phyloP scores from a whole-genome alignment of 176 grass and related monocot genomes.

The Oryza glumipatula region DNA sequence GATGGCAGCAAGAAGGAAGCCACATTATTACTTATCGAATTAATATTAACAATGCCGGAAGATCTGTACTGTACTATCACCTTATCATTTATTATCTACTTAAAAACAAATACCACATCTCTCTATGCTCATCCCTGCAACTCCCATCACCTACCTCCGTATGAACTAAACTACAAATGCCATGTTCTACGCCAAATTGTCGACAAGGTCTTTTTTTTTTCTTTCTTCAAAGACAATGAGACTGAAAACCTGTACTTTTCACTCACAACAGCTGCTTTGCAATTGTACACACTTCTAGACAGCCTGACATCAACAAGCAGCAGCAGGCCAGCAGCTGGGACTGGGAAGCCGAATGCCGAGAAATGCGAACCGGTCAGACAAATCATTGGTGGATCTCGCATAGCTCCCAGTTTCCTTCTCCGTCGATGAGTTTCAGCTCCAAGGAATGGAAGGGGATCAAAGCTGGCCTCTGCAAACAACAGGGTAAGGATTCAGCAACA shows the following conservation, averaged over 20 bases:
- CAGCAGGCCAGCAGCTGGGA: background rate
- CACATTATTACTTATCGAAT: background rate
- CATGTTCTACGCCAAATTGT: background rate
- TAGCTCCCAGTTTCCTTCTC: constrained; percentile 93
- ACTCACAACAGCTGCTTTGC: constrained; percentile 1
- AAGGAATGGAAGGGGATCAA: constrained; percentile 89
- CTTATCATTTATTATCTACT: background rate
- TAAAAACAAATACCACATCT: background rate
- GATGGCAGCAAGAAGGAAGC: background rate
- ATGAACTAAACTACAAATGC: constrained; percentile 12
- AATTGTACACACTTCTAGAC: constrained; percentile 2
- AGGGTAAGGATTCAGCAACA: constrained; percentile 30
- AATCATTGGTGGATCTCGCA: constrained; percentile 69
- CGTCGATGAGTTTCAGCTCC: constrained; percentile 93
- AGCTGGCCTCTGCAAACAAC: constrained; percentile 77
- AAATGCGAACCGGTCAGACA: background rate
- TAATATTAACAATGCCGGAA: background rate
- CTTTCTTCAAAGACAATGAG: background rate
- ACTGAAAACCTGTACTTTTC: background rate
- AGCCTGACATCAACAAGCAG: constrained; percentile 7
- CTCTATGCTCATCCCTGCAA: background rate
- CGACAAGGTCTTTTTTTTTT: background rate
- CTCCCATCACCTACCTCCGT: background rate
- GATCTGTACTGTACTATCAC: constrained; percentile 8
- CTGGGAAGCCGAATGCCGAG: background rate